These are phyloP conservation scores for Escallonia rubra DNA, from an alignment of 129 eudicot genomes.

Conservation along the genomic window DNA sequence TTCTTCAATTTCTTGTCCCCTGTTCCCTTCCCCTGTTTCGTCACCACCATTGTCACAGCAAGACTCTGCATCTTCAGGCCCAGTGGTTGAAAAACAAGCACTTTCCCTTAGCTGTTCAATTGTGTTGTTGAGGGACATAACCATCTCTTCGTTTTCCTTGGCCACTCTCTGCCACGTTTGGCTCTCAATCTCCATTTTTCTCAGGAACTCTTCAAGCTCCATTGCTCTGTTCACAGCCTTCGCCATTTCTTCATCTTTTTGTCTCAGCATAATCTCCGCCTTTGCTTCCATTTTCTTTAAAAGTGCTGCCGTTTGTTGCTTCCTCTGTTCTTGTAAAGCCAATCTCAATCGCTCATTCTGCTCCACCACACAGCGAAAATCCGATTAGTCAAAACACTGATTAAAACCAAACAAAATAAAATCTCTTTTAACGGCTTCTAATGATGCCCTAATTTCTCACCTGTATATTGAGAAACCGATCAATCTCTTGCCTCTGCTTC, in stretches of 20 bases:
- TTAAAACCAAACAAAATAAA: neutral
- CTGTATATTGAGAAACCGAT: slow-evolving; percentile 58
- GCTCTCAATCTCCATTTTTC: slow-evolving; percentile 50
- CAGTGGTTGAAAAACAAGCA: slow-evolving; percentile 19
- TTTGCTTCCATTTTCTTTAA: slow-evolving; percentile 50
- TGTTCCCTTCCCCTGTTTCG: slow-evolving; percentile 16
- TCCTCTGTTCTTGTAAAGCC: slow-evolving; percentile 56
- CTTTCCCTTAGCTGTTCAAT: slow-evolving; percentile 47
- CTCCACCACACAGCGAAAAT: neutral
- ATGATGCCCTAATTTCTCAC: slow-evolving; percentile 16
- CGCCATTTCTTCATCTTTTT: slow-evolving; percentile 73
- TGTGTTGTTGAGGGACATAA: slow-evolving; percentile 36
- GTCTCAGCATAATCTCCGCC: slow-evolving; percentile 33
- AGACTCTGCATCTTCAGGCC: slow-evolving; percentile 72
- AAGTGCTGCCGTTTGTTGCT: slow-evolving; percentile 46
- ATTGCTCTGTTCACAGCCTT: slow-evolving; percentile 39
- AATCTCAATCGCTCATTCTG: slow-evolving; percentile 70
- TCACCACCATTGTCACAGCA: slow-evolving; percentile 31
- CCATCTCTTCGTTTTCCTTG: slow-evolving; percentile 64
- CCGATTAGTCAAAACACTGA: neutral
- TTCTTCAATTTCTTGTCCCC: slow-evolving; percentile 4
- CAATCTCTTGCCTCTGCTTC: slow-evolving; percentile 60
- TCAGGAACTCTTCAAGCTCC: slow-evolving; percentile 50
- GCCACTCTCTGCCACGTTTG: slow-evolving; percentile 75
- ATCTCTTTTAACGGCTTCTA: too few species aligned